phyloP scores from a whole-genome alignment of 306 rosid species.

The Trifolium pratense region DNA sequence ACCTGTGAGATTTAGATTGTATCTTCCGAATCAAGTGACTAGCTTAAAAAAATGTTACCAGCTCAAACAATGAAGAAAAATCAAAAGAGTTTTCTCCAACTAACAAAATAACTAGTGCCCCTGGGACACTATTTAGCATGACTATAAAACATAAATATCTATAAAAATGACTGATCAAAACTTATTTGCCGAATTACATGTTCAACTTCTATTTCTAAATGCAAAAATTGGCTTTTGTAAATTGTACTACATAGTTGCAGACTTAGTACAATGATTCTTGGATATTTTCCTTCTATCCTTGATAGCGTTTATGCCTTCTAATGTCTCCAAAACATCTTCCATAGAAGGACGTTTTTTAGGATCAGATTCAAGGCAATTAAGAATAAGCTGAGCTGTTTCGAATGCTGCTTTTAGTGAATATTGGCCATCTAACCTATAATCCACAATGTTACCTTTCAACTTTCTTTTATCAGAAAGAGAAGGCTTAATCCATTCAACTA shows the following conservation, averaged over 20 bases:
- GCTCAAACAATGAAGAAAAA: not conserved
- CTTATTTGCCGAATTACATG: not conserved
- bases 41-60: not conserved
- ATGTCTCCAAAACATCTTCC: conserved; percentile 67
- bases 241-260: conserved; percentile 4
- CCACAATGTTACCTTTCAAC: conserved; percentile 58
- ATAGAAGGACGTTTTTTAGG: conserved; percentile 79
- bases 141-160: not conserved
- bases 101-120: not conserved
- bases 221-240: not conserved
- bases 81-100: not conserved
- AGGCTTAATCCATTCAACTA: conserved; percentile 80
- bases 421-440: conserved; percentile 66
- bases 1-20: too few species aligned
- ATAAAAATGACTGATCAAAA: not conserved
- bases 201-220: not conserved
- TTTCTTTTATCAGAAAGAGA: conserved; percentile 49
- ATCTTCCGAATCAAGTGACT: too few species aligned
- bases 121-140: too few species aligned
- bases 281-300: conserved; percentile 42
- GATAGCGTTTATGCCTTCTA: conserved; percentile 61
- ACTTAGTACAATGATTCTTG: conserved; percentile 20
- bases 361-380: conserved; percentile 63
- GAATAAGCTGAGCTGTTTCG: conserved; percentile 56
- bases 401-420: conserved; percentile 64